phyloP scores from a whole-genome alignment of 495 filamentous ascomycete genomes.

The Haplographium delicatum region DNA sequence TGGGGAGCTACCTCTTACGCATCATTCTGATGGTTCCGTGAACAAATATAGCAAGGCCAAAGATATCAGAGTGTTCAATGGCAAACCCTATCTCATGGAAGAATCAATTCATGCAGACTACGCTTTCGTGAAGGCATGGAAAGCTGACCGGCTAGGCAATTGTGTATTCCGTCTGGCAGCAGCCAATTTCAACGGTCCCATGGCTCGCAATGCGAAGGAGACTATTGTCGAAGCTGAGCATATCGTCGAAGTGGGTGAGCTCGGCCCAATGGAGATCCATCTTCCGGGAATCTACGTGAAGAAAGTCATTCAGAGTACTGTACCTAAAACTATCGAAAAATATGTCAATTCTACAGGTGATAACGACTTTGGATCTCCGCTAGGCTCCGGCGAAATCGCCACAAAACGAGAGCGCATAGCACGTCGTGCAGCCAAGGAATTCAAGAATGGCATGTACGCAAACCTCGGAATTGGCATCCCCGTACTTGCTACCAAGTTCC shows the following conservation, averaged over 20 bases:
- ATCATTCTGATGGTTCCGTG: conserved; percentile 74
- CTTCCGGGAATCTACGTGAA: conserved; percentile 91
- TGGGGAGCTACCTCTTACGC: conserved; percentile 73
- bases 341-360: conserved; percentile 70
- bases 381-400: conserved; percentile 72
- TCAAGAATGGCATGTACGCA: conserved; percentile 95
- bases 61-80: conserved; percentile 83
- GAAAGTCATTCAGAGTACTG: conserved; percentile 73
- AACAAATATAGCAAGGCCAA: conserved; percentile 66
- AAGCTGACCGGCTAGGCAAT: conserved; percentile 85
- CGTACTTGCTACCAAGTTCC: conserved; percentile 82
- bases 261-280: conserved; percentile 73
- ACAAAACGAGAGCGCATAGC: conserved; percentile 83
- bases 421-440: conserved; percentile 82
- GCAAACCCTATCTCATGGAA: conserved; percentile 83
- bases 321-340: conserved; percentile 83
- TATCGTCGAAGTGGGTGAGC: conserved; percentile 81
- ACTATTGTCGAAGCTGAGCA: conserved; percentile 93
- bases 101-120: conserved; percentile 84
- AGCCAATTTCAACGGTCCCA: conserved; percentile 87
- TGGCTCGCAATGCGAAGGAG: conserved; percentile 86
- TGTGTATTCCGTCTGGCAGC: conserved; percentile 86
- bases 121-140: conserved; percentile 87
- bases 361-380: conserved; percentile 46
- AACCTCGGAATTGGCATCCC: conserved; percentile 95